These are phyloP conservation scores for Populus deltoides DNA, from an alignment of 345 rosid genomes.

Conservation along the genomic window DNA sequence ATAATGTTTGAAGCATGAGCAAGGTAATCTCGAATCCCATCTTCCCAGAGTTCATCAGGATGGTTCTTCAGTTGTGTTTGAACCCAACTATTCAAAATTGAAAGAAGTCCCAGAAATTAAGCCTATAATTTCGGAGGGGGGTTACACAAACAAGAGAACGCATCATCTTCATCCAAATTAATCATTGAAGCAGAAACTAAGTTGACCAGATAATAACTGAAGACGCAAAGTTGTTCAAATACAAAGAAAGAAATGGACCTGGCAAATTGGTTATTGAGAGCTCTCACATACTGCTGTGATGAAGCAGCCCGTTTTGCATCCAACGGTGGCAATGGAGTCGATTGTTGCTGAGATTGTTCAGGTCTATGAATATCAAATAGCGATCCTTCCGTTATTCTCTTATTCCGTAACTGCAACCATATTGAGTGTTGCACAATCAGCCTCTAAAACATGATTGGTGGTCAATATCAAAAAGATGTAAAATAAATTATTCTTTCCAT, in stretches of 20 bases:
- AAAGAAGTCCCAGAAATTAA: not conserved
- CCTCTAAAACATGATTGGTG: not conserved
- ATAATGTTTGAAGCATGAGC: constrained; percentile 69
- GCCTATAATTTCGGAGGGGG: not conserved
- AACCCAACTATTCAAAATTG: constrained; percentile 67
- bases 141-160: not conserved
- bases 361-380: constrained; percentile 51
- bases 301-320: constrained; percentile 63
- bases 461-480: not conserved
- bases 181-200: not conserved
- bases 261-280: constrained; percentile 90
- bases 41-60: constrained; percentile 98
- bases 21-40: constrained; percentile 75
- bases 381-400: constrained; percentile 62
- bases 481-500: not conserved
- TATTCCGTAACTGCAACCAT: constrained; percentile 59
- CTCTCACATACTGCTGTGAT: constrained; percentile 80
- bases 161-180: not conserved
- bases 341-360: constrained; percentile 46
- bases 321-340: constrained; percentile 28
- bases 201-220: not conserved
- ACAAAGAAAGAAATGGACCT: constrained; percentile 44
- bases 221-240: not conserved
- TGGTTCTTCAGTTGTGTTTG: constrained; percentile 85
- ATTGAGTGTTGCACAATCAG: constrained; percentile 15